phyloP scores from a whole-genome alignment of 2,329 filamentous ascomycete genomes.

The Cordyceps farinosa region DNA sequence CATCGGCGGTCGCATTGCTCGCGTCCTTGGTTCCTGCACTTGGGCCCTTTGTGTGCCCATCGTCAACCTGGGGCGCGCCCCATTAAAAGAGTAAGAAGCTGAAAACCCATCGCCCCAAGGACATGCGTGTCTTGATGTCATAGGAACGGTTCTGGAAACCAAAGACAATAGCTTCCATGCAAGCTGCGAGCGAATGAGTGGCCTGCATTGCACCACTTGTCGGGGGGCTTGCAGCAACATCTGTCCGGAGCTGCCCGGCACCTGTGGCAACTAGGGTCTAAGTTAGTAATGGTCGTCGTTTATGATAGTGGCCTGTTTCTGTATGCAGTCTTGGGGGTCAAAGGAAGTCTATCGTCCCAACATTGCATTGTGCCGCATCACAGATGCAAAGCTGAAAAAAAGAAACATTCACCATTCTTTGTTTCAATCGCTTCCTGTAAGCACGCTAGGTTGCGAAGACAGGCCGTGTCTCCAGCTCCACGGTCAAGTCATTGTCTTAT shows the following conservation, averaged over 20 bases:
- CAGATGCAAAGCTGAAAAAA: not conserved
- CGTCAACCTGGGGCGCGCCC: not conserved
- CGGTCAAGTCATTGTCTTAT: too few relatives aligned
- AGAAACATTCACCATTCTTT: too few relatives aligned
- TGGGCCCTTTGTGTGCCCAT: not conserved
- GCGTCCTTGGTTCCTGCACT: not conserved
- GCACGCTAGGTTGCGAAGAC: too few relatives aligned
- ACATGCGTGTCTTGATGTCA: not conserved
- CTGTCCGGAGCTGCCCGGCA: not conserved
- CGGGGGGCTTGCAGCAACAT: not conserved
- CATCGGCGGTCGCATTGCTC: slow-evolving; percentile 10
- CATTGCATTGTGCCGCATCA: not conserved
- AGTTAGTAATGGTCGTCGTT: not conserved
- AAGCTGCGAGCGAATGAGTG: not conserved
- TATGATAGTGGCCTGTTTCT: not conserved
- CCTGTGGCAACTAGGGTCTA: not conserved
- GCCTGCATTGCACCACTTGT: not conserved
- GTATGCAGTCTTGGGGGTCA: not conserved
- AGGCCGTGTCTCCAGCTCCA: too few relatives aligned
- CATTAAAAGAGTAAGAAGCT: slow-evolving; percentile 13
- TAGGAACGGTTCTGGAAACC: not conserved
- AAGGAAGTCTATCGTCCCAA: not conserved
- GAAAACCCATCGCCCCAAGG: not conserved
- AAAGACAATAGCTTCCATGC: not conserved
- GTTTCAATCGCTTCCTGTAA: too few relatives aligned